A percentile compares a stretch with the other conserved stretches of the same genome.
phyloP scores from a whole-genome alignment of 768 basidiomycete genomes.

The Dacryopinax primogenitus region DNA sequence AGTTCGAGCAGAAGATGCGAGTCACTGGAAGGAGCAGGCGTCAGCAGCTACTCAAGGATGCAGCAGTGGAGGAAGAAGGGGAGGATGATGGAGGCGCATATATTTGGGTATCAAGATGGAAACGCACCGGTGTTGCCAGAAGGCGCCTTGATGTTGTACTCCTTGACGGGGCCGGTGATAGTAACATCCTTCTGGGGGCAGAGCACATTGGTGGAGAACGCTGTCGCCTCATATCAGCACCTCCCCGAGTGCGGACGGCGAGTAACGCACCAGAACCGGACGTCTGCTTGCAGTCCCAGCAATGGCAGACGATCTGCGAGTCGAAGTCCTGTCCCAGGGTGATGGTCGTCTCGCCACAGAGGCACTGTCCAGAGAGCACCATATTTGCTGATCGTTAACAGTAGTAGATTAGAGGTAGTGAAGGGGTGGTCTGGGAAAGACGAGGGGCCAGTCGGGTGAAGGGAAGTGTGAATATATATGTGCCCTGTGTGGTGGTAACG shows the following conservation, averaged over 20 bases:
- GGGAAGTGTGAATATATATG: neutral
- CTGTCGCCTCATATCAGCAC: conserved; percentile 19
- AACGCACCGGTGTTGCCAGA: conserved; percentile 22
- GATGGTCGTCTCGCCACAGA: conserved; percentile 15
- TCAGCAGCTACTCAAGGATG: neutral
- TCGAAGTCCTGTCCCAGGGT: conserved; percentile 11
- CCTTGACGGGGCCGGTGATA: conserved; percentile 17
- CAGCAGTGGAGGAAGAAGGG: neutral
- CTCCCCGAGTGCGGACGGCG: conserved; percentile 15
- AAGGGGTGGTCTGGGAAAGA: neutral
- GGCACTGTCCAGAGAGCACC: conserved; percentile 19
- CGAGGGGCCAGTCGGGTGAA: neutral
- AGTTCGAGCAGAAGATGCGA: conserved; percentile 19
- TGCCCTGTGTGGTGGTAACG: neutral
- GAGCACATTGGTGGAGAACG: conserved; percentile 19
- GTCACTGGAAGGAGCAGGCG: conserved; percentile 14
- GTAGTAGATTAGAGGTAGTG: neutral
- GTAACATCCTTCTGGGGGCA: conserved; percentile 16
- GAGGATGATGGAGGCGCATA: neutral
- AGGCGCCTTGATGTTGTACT: conserved; percentile 18
- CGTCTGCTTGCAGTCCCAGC: conserved; percentile 14
- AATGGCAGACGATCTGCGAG: conserved; percentile 21
- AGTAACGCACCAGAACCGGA: neutral
- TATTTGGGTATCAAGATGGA: too few relatives aligned
- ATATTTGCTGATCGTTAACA: too few relatives aligned